Evolutionary conservation across 2,329 filamentous ascomycete genomes (phyloP), one percentile per base, ranked within the genome.

Genomic region (Penicillium sclerotigenum): DNA sequence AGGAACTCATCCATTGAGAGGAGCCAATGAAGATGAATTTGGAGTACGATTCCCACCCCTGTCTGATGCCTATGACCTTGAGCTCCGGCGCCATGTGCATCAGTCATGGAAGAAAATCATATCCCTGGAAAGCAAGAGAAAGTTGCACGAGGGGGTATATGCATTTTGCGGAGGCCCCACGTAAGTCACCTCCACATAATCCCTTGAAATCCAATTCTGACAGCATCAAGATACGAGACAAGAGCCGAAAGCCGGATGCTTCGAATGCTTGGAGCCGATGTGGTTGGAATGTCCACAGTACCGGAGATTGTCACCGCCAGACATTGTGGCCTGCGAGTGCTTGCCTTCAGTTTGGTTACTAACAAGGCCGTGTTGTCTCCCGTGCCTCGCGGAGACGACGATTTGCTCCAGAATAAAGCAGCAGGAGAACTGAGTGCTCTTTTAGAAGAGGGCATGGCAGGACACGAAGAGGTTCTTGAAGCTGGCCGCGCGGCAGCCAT

Each of bases 211-310:
- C 47, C 56, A 16, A 56, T 46, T 14, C 57, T 70, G 41, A 69
- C 20, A 6, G 24, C 45, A 22, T 51, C 50, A 47, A 83, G 80
- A 47, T 87, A 87, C 66, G 85, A 87, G 67, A 87, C 85, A 2
- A 76, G 85, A 58, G 84, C 84, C 1, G 85, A 87, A 68, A 87
- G 84, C 65, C 79, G 84, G 18, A 81, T 87, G 79, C 75, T 88
- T 57, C 77, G 78, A 37, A 75, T 75, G 46, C 71, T 87, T 7
- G 85, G 86, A 7, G 85, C 84, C n/a, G 85, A 88, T 65, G 75
- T 87, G n/a, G 85, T 88, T 2, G 85, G 85, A 14, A 88, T 88
- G 86, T 87, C 83, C 31, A 88, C 86, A 0, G 84, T 88, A 28
- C 86, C 86, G 8, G 86, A 88, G 66, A 85, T 87, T 50, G 80